phyloP scores from a whole-genome alignment of 805 yeast genomes.

The Lipomyces sp. region DNA sequence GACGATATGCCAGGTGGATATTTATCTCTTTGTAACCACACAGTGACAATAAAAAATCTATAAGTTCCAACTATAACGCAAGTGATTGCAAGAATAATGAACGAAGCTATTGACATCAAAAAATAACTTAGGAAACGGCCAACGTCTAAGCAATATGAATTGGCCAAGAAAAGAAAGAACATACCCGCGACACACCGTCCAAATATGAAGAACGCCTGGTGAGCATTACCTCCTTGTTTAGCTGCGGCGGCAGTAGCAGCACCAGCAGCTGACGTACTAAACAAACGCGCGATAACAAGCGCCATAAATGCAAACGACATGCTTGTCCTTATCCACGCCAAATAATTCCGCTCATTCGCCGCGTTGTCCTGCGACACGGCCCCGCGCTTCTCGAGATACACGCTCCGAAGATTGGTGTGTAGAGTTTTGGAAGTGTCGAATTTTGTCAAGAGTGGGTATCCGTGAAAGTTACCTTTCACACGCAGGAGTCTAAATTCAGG shows the following conservation, averaged over 20 bases:
- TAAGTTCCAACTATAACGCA: conserved; percentile 16
- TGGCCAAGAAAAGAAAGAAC: neutral
- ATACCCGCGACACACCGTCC: no score
- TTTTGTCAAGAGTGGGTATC: conserved; percentile 21
- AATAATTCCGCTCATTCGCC: conserved; percentile 60
- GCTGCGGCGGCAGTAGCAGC: conserved; percentile 12
- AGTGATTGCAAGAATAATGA: conserved; percentile 13
- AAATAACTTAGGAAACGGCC: neutral
- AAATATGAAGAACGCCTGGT: no score
- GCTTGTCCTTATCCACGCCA: conserved; percentile 60
- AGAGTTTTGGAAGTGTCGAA: conserved; percentile 16
- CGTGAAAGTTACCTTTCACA: conserved; percentile 17
- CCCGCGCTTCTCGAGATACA: conserved; percentile 27
- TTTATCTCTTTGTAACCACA: conserved; percentile 25
- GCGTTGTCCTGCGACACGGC: conserved; percentile 37
- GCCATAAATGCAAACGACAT: conserved; percentile 57
- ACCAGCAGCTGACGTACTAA: conserved; percentile 38
- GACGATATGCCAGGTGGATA: conserved; percentile 22
- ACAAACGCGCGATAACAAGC: conserved; percentile 54
- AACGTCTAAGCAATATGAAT: no score
- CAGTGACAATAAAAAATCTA: conserved; percentile 20
- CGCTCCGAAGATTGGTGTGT: conserved; percentile 14
- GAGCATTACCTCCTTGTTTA: conserved; percentile 5
- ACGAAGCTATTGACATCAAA: conserved; percentile 11
- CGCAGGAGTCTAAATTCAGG: no score